Percentiles rank a stretch among this genome's conserved stretches.
phyloP scores from a whole-genome alignment of 441 rosid species.

The Corymbia citriodora region DNA sequence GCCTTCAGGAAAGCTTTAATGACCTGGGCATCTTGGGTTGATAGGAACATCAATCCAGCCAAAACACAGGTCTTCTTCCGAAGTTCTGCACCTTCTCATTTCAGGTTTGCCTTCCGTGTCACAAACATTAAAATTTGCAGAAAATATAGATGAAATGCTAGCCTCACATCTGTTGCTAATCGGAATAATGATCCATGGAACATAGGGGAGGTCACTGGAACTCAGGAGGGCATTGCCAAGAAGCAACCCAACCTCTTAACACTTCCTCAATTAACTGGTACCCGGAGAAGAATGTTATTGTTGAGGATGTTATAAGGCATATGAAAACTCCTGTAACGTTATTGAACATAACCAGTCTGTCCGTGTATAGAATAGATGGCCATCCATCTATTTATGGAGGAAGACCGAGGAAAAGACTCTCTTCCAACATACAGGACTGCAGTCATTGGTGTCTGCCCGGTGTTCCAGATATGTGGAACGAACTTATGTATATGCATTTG shows the following conservation, averaged over 20 bases:
- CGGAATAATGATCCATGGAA: not conserved
- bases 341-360: conserved; percentile 61
- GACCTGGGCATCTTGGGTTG: conserved; percentile 93
- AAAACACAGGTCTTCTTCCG: conserved; percentile 78
- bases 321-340: conserved; percentile 73
- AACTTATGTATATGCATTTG: conserved; percentile 61
- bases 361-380: conserved; percentile 69
- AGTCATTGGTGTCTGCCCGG: conserved; percentile 87
- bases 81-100: conserved; percentile 83
- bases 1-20: conserved; percentile 77
- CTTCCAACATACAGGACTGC: conserved; percentile 54
- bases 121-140: not conserved
- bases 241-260: conserved; percentile 54
- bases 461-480: conserved; percentile 69
- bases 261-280: conserved; percentile 19
- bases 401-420: conserved; percentile 26
- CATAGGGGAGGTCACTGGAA: conserved; percentile 86
- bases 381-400: conserved; percentile 71
- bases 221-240: conserved; percentile 82
- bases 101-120: conserved; percentile 46
- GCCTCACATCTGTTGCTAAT: conserved; percentile 1
- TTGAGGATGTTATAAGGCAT: conserved; percentile 45
- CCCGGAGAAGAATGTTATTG: conserved; percentile 46
- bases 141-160: not conserved
- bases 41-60: conserved; percentile 48